Conservation (phyloP, 768 basidiomycete species). For the Serendipita sp. region DNA sequence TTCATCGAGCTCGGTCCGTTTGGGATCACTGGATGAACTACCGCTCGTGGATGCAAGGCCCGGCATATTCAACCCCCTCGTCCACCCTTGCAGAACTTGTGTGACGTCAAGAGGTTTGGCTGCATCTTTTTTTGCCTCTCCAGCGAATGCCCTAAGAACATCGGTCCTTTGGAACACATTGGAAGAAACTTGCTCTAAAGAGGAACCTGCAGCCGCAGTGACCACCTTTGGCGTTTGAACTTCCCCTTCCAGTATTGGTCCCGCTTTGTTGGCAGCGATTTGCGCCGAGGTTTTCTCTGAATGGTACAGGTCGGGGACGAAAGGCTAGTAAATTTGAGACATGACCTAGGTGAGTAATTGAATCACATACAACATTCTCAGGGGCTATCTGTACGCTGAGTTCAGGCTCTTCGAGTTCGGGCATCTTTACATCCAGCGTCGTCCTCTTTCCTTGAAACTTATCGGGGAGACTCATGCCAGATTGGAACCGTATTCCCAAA, state of each 20-base stretch:
- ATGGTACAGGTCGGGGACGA: not conserved
- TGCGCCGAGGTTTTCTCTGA: not conserved
- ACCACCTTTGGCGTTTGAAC: not conserved
- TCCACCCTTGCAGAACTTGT: not conserved
- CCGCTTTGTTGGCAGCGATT: not conserved
- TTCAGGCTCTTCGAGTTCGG: not conserved
- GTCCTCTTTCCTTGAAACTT: slow-evolving; percentile 6
- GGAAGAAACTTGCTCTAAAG: not conserved
- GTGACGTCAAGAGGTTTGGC: not conserved
- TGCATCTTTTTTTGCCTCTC: not conserved
- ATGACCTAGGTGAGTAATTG: not conserved
- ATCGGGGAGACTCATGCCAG: not conserved
- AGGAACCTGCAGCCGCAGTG: not conserved
- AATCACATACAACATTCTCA: not conserved
- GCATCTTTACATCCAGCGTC: not conserved
- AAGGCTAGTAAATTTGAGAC: not conserved
- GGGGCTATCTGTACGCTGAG: not conserved
- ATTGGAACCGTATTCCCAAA: no score
- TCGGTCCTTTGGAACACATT: not conserved
- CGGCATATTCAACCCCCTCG: not conserved
- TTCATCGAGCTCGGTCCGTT: not conserved
- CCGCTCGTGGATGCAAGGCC: not conserved
- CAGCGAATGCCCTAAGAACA: not conserved
- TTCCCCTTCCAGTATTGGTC: not conserved
- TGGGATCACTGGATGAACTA: not conserved